These are phyloP conservation scores for Tolypocladium amazonense DNA, from an alignment of 2,329 filamentous ascomycete species.

Conservation along the genomic window DNA sequence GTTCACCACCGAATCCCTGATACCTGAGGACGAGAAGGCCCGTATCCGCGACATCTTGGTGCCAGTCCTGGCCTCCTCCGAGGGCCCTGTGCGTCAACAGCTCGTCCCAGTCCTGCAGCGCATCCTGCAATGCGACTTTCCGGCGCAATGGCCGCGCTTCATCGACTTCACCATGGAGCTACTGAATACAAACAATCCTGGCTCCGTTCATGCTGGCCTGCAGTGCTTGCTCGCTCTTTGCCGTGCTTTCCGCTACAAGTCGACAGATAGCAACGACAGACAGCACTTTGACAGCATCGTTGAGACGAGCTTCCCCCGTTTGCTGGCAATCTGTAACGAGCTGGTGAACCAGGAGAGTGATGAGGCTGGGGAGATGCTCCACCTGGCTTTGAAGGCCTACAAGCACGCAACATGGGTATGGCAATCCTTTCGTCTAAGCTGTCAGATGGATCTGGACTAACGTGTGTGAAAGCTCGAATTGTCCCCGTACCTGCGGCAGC, in stretches of 20 bases:
- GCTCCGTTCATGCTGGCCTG: conserved; percentile 82
- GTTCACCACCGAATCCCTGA: conserved; percentile 59
- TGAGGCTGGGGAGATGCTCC: conserved; percentile 94
- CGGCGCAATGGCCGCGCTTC: conserved; percentile 86
- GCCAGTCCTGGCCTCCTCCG: conserved; percentile 73
- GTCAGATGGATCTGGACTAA: background rate
- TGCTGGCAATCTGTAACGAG: conserved; percentile 78
- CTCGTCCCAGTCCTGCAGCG: conserved; percentile 91
- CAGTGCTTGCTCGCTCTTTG: conserved; percentile 93
- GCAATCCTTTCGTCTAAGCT: background rate
- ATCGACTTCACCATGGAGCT: conserved; percentile 87
- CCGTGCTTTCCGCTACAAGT: conserved; percentile 90
- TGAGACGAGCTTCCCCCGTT: conserved; percentile 76
- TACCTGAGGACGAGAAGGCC: conserved; percentile 81
- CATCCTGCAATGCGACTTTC: conserved; percentile 93
- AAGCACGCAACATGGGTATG: conserved; percentile 92
- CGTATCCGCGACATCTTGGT: conserved; percentile 81
- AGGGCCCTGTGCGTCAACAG: conserved; percentile 77
- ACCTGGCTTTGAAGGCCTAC: conserved; percentile 90
- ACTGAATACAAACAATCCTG: conserved; percentile 74
- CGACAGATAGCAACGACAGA: conserved; percentile 62
- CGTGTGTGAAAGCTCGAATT: conserved; percentile 68
- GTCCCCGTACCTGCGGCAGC: conserved; percentile 63
- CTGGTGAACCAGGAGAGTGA: conserved; percentile 83
- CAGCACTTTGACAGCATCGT: conserved; percentile 92